Base-by-base conservation (phyloP, 148 eudicot genomes). In the Spergularia bocconei region DNA sequence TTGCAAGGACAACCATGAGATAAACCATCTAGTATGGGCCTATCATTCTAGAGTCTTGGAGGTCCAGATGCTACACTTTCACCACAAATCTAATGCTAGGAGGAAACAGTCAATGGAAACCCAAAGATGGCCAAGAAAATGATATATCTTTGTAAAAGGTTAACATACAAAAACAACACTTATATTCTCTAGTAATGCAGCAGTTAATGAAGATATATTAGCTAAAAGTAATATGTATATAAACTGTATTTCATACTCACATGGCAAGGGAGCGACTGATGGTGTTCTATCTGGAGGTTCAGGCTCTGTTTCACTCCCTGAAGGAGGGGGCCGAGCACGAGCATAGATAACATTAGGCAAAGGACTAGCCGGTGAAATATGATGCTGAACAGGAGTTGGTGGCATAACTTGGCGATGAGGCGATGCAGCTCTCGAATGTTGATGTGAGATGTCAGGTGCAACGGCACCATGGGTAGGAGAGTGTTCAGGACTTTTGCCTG, bases 261-360 rank as follows among this genome's bases (percentile, higher is more conserved):
- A 89, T 82, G 91, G 80, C 85, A 89, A 84, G 56, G 88, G 85
- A 66, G 91, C 85, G 69, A 77, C 72, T 25, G 87, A 71, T 51
- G 92, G 87, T 77, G 80, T 52, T 70, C 63, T 80, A 56, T 86
- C 81, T 10, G 87, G 88, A 70, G 96, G 87, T 81, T 85, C 77
- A 57, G 85, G 80, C 79, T 79, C 84, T 72, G 54, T 64, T 77
- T 77, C 88, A 79, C 81, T 76, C 47, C 58, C 82, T 33, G 87
- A 68, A 19, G 96, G 89, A 52, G 97, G 91, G 36, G 97, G 91
- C 64, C 36, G 84, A 74, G 53, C 79, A 77, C 81, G 90, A 72
- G 87, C 87, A 77, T 80, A 81, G 25, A 84, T 79, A 36, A 83
- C 96, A 82, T 81, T 82, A 61, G 93, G 96, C 73, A 86, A 72